Conservation (phyloP, 768 basidiomycete genomes). For the Leccinum arenicola region DNA sequence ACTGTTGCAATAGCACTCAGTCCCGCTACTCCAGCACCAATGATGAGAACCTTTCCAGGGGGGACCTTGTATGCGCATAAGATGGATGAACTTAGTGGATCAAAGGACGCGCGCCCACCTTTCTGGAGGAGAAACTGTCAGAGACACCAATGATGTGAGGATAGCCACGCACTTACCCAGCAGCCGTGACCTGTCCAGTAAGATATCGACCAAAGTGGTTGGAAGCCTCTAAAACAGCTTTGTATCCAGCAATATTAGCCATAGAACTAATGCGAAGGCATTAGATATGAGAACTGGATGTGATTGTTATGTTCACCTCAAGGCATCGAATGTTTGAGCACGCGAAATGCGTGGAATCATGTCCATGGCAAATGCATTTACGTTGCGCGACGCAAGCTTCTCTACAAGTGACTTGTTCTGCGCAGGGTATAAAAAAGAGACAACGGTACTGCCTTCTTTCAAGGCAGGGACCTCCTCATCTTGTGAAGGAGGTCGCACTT, state of each 20-base stretch:
- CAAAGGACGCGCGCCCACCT: conserved; percentile 31
- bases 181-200: conserved; percentile 89
- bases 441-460: conserved; percentile 74
- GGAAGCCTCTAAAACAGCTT: conserved; percentile 87
- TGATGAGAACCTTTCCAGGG: conserved; percentile 83
- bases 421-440: conserved; percentile 81
- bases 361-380: conserved; percentile 86
- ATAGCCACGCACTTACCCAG: conserved; percentile 56
- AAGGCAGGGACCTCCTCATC: conserved; percentile 59
- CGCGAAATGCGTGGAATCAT: conserved; percentile 89
- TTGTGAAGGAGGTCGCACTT: conserved; percentile 75
- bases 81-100: conserved; percentile 4
- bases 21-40: conserved; percentile 88
- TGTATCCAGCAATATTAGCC: conserved; percentile 94
- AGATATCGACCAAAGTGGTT: conserved; percentile 88
- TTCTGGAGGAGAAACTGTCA: conserved; percentile 30
- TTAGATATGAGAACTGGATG: conserved; percentile 1
- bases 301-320: conserved; percentile 51
- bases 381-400: conserved; percentile 57
- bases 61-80: conserved; percentile 55
- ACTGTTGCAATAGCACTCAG: conserved; percentile 86
- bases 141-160: conserved; percentile 4
- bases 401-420: conserved; percentile 79
- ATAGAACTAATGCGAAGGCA: conserved; percentile 57
- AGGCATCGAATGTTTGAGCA: conserved; percentile 85